Base-by-base conservation (phyloP, 1,139 yeast species). In the Hyphopichia pseudoburtonii region DNA sequence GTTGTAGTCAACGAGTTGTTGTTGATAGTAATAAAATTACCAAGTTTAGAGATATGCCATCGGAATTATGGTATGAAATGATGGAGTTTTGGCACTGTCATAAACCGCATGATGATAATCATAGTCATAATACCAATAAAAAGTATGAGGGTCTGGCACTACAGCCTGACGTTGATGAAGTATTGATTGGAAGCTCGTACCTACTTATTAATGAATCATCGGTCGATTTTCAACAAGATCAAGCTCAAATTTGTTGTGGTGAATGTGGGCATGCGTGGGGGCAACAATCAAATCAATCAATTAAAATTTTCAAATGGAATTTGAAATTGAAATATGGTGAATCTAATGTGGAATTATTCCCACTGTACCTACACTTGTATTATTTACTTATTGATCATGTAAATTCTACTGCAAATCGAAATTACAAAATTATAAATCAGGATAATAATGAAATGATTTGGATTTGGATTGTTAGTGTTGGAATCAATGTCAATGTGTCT, bases 71-170 rank as follows among this genome's bases (percentile, higher is more conserved):
- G 98, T 79, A 86, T 10, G 98, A 92, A 55, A 69, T 92, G 76
- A 86, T 92, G 96, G 97, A 92, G 43, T 86, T 85, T 47, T 92
- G 98, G 98, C 97, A 92, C 57, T 92, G 98, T 55, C 97, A 92
- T 56, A 89, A 89, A 54, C 97, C 98, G 0, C 66, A 68, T 17
- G 57, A 64, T 27, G 41, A 43, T 7, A 34, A 38, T n/a, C 43
- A 40, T 17, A 43, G 33, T 22, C 36, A 35, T 26, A 26, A 32
- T 9, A 33, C 38, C 17, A 43, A 40, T 6, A 62, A 61, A 33
- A 47, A 54, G 33, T 68, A 67, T 47, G 48, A 56, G 28, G 66
- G 67, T 12, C n/a, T n/a, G n/a, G 54, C 61, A 2, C 58, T 86
- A 37, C 61, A 55, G 12, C 88, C 94, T 0, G 52, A 57, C 3